phyloP scores from a whole-genome alignment of 768 basidiomycete genomes.

The Lyophyllum semitale region DNA sequence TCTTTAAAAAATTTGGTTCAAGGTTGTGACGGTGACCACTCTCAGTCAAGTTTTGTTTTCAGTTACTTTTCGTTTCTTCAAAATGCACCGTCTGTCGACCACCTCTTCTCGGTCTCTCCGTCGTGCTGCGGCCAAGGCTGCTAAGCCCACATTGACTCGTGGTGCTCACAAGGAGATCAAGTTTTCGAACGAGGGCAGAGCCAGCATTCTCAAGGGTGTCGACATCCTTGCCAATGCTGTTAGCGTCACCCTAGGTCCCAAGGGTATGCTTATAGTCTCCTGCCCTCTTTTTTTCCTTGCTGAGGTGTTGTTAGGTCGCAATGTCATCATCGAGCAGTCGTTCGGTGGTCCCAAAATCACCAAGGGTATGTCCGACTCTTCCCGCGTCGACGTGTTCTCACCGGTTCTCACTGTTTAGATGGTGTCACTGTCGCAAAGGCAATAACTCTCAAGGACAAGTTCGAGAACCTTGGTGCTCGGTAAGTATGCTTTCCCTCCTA shows the following conservation, averaged over 20 bases:
- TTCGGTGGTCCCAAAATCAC: constrained; percentile 94
- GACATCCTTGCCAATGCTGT: constrained; percentile 97
- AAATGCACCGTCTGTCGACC: constrained; percentile 75
- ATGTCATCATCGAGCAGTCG: constrained; percentile 97
- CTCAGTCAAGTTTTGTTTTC: background rate
- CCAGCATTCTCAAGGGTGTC: constrained; percentile 92
- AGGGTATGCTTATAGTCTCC: constrained; percentile 52
- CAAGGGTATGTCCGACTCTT: constrained; percentile 61
- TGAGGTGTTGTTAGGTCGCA: constrained; percentile 62
- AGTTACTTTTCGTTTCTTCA: constrained; percentile 5
- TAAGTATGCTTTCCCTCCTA: constrained; percentile 38
- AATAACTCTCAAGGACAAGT: constrained; percentile 94
- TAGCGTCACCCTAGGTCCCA: constrained; percentile 94
- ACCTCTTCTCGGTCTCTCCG: constrained; percentile 70
- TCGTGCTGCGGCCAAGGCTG: constrained; percentile 60
- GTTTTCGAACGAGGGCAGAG: constrained; percentile 94
- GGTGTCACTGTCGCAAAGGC: constrained; percentile 98
- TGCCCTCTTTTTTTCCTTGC: background rate
- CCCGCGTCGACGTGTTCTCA: background rate
- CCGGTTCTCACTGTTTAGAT: constrained; percentile 48
- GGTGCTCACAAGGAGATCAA: constrained; percentile 95
- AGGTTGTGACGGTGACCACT: background rate
- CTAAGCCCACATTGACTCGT: constrained; percentile 56
- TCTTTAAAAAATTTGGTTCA: constrained; percentile 3
- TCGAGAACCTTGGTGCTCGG: constrained; percentile 98